Evolutionary conservation across 352 stramenopile species (phyloP), one percentile per base, ranked within the genome.

Genomic region (Phytophthora constricta): DNA sequence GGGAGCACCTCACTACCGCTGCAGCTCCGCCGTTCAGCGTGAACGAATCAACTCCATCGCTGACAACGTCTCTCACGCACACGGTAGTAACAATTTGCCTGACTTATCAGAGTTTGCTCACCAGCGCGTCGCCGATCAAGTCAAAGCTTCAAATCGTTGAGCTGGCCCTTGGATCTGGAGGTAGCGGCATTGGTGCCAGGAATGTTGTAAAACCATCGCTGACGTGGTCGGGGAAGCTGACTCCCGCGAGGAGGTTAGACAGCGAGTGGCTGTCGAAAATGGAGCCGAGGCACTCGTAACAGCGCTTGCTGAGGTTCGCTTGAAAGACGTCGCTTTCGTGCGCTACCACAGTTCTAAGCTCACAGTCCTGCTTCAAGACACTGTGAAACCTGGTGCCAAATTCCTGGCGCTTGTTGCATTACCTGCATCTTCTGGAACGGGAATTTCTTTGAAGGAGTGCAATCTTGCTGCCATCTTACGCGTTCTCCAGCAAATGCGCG

Each of bases 281-380:
- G 84, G 83, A 46, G 57, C 86, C 2, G 64, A 83, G 23, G 76
- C 83, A n/a, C 58, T 93, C 0, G 68, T 86, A 1, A 84, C 74
- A 13, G 78, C 80, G 8, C 66, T 93, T 1, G 73, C 74, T 2
- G 82, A 91, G 10, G 79, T 90, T 16, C 80, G 86, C 1, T 45
- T 82, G 11, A 75, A 79, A 48, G 70, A 80, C 46, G 62, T 71
- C n/a, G 49, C 77, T 22, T 91, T 89, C 42, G 82, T 93, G 11
- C 81, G 86, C 10, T 93, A 92, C 53, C 83, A 93, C 68, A 82
- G 79, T 58, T 92, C 86, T 52, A 92, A 93, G 56, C 81, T 93
- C 49, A 93, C 86, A 2, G 79, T 92, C 23, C 57, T 93, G 26
- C 71, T 93, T 27, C 86, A 93, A 62, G 86, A 93, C 42, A 92